A percentile compares a stretch with the other conserved stretches of the same genome.
phyloP scores from a whole-genome alignment of 345 rosid species.

The Hibiscus trionum region DNA sequence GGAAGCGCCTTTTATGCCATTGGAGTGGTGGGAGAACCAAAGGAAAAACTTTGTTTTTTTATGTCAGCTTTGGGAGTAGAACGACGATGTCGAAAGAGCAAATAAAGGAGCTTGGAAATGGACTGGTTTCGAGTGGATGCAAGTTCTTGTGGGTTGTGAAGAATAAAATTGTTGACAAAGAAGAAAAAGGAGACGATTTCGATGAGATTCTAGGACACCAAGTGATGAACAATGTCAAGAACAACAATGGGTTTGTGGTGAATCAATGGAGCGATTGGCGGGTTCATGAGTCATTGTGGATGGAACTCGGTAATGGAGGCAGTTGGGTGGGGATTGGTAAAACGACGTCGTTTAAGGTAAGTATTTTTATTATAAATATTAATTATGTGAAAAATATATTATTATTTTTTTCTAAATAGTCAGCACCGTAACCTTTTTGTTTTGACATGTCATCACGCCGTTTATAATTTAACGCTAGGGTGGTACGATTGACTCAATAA shows the following conservation, averaged over 20 bases:
- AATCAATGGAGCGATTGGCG: conserved; percentile 29
- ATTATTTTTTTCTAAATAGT: no score
- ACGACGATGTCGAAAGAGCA: conserved; percentile 26
- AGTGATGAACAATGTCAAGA: conserved; percentile 9
- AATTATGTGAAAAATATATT: no score
- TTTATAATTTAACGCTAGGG: no score
- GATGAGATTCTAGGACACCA: conserved; percentile 25
- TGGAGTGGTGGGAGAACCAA: conserved; percentile 35
- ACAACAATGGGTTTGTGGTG: conserved; percentile 31
- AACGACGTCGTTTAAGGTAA: no score
- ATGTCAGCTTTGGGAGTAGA: conserved; percentile 43
- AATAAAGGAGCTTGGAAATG: conserved; percentile 34
- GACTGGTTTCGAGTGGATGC: conserved; percentile 22
- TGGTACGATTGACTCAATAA: no score
- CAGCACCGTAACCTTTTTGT: no score
- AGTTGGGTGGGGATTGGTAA: conserved; percentile 19
- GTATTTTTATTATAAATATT: no score
- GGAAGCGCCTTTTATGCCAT: neutral
- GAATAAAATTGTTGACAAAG: conserved; percentile 25
- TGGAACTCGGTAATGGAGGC: conserved; percentile 46
- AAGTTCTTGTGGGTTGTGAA: conserved; percentile 40
- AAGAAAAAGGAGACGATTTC: conserved; percentile 21
- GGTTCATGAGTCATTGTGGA: conserved; percentile 31
- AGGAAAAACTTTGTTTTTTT: conserved; percentile 27
- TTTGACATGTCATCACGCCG: no score